phyloP scores from a whole-genome alignment of 2,329 filamentous ascomycete species.

The Arthrobotrys entomopaga region DNA sequence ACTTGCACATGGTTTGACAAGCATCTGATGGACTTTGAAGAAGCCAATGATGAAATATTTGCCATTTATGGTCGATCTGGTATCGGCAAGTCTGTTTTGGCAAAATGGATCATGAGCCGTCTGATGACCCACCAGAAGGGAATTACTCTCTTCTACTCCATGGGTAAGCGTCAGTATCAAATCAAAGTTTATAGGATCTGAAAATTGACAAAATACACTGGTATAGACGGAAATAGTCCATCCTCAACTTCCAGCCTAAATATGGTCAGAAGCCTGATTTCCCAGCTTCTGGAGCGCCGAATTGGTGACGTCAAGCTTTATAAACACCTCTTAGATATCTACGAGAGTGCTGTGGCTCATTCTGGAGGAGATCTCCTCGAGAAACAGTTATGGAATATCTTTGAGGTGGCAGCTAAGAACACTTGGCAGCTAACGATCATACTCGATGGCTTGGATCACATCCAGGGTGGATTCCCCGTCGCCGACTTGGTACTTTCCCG shows the following conservation, averaged over 20 bases:
- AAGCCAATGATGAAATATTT: conserved; percentile 31
- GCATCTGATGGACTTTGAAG: conserved; percentile 40
- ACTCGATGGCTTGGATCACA: conserved; percentile 31
- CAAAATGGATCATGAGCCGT: conserved; percentile 38
- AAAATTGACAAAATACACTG: neutral
- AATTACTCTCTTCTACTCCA: conserved; percentile 31
- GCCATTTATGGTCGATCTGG: conserved; percentile 31
- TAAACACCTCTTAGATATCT: conserved; percentile 30
- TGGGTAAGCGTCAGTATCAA: conserved; percentile 11
- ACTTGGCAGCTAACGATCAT: conserved; percentile 37
- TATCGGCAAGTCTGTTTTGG: conserved; percentile 31
- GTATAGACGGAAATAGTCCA: conserved; percentile 20
- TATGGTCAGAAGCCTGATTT: conserved; percentile 20
- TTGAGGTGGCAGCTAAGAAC: conserved; percentile 20
- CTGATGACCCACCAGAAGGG: conserved; percentile 32
- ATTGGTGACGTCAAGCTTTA: conserved; percentile 41
- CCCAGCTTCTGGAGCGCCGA: conserved; percentile 26
- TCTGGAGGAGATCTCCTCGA: conserved; percentile 15
- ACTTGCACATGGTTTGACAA: conserved; percentile 39
- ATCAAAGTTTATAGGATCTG: neutral
- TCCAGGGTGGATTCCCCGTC: conserved; percentile 25
- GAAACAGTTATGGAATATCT: conserved; percentile 28
- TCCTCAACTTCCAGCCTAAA: conserved; percentile 22
- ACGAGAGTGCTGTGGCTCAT: conserved; percentile 16
- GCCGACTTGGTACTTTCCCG: conserved; percentile 11